Base-by-base conservation (phyloP, 192 early-diverging fungal species). In the Coemansia sp. region DNA sequence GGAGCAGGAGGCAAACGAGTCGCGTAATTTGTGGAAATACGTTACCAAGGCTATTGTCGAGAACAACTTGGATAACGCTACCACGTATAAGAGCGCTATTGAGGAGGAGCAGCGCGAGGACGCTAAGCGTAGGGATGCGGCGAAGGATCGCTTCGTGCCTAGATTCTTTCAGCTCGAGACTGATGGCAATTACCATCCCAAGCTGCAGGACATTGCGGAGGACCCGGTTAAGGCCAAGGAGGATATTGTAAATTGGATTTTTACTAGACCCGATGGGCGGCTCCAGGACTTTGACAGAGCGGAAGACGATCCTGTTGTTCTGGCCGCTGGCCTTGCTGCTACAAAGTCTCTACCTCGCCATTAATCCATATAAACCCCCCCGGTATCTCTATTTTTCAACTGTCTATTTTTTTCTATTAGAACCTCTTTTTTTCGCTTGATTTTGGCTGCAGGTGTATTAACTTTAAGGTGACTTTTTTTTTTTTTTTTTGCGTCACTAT, bases 1-100 rank as follows among this genome's bases (percentile, higher is more conserved):
- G 0, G 85, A 90, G 39, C 93, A 94, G 76, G 91, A 92, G 59
- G 67, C 80, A 25, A 91, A 91, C 68, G 95, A 98, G 83, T 93
- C 93, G 20, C 83, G 92, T 43, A 85, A 87, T 13, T 67, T 93
- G 61, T 94, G 93, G 93, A 82, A 82, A 58, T 72, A 89, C 42
- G 85, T 94, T 11, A 94, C 93, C 38, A 84, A 73, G 34, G 91
- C 89, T 9, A 76, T 94, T 31, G 73, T 62, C 35, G 79, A 82
- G 8, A 84, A 79, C 62, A 85, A 92, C 61, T 72, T 91, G 72
- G 86, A 91, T 23, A 58, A 79, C 13, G 93, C 93, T 0, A 91
- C 89, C 13, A 62, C 64, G 1, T 85, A 91, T 69, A 94, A 94
- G 63, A 73, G 68, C 11, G 80, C 72, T 0, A 89, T 94, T 33